These are phyloP conservation scores for Skeletonema grethae DNA, from an alignment of 108 stramenopile genomes.

Conservation along the genomic window DNA sequence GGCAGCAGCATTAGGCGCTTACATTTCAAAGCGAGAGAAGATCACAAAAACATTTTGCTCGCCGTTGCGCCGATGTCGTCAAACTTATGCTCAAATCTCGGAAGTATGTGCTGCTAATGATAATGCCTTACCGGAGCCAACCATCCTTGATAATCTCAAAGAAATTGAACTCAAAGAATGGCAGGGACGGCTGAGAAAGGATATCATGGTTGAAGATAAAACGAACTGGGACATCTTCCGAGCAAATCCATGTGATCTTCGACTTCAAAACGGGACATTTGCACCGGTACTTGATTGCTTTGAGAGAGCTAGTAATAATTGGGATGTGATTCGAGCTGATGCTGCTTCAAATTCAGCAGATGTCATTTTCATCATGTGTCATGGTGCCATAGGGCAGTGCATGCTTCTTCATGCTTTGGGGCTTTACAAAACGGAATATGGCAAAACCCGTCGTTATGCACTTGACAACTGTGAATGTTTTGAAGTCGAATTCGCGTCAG, in stretches of 20 bases:
- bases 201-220: constrained; percentile 22
- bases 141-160: constrained; percentile 23
- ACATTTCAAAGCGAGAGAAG: constrained; percentile 17
- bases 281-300: constrained; percentile 41
- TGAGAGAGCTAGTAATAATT: constrained; percentile 32
- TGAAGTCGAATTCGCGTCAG: constrained; percentile 32
- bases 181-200: constrained; percentile 34
- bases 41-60: constrained; percentile 41
- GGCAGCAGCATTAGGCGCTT: constrained; percentile 27
- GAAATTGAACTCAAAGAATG: constrained; percentile 46
- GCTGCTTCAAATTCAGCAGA: neutral
- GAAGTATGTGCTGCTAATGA: neutral
- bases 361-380: constrained; percentile 36
- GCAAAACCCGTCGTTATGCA: constrained; percentile 11
- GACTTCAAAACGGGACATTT: constrained; percentile 28
- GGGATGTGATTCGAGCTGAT: constrained; percentile 29
- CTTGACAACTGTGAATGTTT: constrained; percentile 45
- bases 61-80: constrained; percentile 39
- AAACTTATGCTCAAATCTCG: constrained; percentile 28
- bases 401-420: constrained; percentile 45
- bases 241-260: constrained; percentile 17
- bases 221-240: constrained; percentile 30
- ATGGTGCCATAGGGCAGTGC: constrained; percentile 46
- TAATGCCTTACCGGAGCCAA: constrained; percentile 22
- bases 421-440: constrained; percentile 19